Conservation (phyloP, 331 rosid species). For the Dryas integrifolia region DNA sequence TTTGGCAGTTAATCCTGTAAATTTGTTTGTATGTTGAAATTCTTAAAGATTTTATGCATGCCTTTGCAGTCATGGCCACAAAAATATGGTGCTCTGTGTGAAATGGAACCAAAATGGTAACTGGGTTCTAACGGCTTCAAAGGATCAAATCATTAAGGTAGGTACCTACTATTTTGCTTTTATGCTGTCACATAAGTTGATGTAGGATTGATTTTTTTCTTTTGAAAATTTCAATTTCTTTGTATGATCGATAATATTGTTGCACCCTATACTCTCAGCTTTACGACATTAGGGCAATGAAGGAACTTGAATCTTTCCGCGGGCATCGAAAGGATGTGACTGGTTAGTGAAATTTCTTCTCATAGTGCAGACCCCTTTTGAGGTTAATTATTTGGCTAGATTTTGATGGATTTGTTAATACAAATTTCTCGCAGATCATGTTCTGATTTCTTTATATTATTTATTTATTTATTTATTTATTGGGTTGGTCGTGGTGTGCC, state of each 20-base stretch:
- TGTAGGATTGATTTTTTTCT: background rate
- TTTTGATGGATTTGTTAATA: too few relatives aligned
- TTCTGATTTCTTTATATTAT: too few relatives aligned
- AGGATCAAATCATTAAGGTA: constrained; percentile 82
- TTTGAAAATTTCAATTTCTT: background rate
- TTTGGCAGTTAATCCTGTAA: constrained; percentile 15
- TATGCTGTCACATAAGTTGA: background rate
- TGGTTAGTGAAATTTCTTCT: constrained; percentile 45
- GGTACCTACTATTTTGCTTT: constrained; percentile 14
- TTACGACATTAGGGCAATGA: constrained; percentile 97
- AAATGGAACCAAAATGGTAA: constrained; percentile 96
- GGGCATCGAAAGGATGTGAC: constrained; percentile 98
- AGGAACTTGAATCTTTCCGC: constrained; percentile 98
- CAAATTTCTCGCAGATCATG: too few relatives aligned
- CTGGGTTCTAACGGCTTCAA: constrained; percentile 84
- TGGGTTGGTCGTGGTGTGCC: too few relatives aligned
- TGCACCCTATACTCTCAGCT: constrained; percentile 52
- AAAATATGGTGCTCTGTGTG: constrained; percentile 78
- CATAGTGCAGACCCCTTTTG: background rate
- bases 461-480: too few relatives aligned
- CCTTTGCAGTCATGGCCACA: constrained; percentile 85
- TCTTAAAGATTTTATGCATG: constrained; percentile 19
- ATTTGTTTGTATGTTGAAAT: constrained; percentile 20
- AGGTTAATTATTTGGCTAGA: too few relatives aligned
- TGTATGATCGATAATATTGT: constrained; percentile 17